Evolutionary conservation across 2,329 filamentous ascomycete genomes (phyloP).

Genomic region (Aureobasidium sp.): DNA sequence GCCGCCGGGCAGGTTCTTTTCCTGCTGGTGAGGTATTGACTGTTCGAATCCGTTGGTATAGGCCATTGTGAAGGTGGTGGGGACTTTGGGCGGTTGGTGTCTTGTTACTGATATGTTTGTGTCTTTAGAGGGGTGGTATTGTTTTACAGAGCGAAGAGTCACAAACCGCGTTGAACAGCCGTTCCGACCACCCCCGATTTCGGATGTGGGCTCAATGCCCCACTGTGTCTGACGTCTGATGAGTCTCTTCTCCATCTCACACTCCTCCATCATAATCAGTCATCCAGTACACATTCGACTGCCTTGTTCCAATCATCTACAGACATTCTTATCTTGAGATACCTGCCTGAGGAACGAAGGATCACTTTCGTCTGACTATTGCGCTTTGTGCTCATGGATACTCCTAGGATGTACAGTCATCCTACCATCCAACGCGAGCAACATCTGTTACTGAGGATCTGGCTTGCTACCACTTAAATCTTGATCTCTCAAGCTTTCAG

Average conservation of each 20-base stretch:
- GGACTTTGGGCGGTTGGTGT: neutral
- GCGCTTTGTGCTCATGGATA: neutral
- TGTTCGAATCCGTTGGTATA: constrained; percentile 20
- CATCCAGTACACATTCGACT: neutral
- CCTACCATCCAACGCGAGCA: too few relatives aligned
- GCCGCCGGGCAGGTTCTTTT: constrained; percentile 42
- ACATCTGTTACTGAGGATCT: too few relatives aligned
- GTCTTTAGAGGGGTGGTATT: neutral
- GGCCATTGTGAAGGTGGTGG: constrained; percentile 17
- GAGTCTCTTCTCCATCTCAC: neutral
- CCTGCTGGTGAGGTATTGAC: constrained; percentile 33
- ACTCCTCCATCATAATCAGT: neutral
- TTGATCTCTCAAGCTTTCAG: too few relatives aligned
- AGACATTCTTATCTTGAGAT: too few relatives aligned
- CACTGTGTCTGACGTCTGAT: neutral
- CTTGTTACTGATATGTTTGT: neutral
- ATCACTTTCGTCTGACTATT: neutral
- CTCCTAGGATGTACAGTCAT: too few relatives aligned
- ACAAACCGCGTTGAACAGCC: neutral
- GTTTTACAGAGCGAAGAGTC: constrained; percentile 2
- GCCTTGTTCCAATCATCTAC: too few relatives aligned
- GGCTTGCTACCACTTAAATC: too few relatives aligned
- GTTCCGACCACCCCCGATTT: neutral
- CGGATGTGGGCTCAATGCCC: neutral
- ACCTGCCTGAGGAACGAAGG: neutral